Base-by-base conservation (phyloP, 2,329 filamentous ascomycete genomes). In the Fusarium secorum region DNA sequence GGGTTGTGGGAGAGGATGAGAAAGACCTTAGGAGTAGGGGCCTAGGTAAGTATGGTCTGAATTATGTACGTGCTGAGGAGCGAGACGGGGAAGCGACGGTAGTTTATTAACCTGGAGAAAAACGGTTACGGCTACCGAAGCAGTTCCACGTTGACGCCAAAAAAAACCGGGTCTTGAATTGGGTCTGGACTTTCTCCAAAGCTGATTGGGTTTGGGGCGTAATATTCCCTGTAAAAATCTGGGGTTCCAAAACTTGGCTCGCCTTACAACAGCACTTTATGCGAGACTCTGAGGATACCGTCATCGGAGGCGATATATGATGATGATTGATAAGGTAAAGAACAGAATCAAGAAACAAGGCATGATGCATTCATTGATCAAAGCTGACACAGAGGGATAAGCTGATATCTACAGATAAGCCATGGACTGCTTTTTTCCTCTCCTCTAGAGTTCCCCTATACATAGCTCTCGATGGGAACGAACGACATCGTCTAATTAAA, bases 101-200 rank as follows among this genome's bases (percentile, higher is more conserved):
- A 59, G 39, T 64, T 64, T 48, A 48, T 57, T 65, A 65, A 62
- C 69, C 53, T 66, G 60, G 68, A 72, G 65, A 56, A 52, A 38
- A 72, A 66, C 65, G 70, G 69, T 72, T 70, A 66, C 42, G 53
- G 69, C 51, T 72, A 58, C 69, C 66, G 66, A 72, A 70, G 64
- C 42, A 65, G 60, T 72, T 57, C 69, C 69, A 72, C 66, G 70
- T 72, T 70, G 70, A 72, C 60, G 69, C 66, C 66, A 61, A 70
- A 67, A 63, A 72, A 70, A 60, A 72, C 41, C 46, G 70, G 70
- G 69, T 30, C 69, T 71, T 41, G 55, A 28, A 61, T 48, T 41
- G 68, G 36, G 69, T 51, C 54, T 71, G 26, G 68, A 53, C 55
- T 68, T 56, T 36, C 22, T 32, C 26, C 42, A 44, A 32, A 69